Percentiles rank a stretch among this genome's conserved stretches.
Conservation (phyloP, 2,329 filamentous ascomycete genomes). For the Aurifilum marmelostoma region DNA sequence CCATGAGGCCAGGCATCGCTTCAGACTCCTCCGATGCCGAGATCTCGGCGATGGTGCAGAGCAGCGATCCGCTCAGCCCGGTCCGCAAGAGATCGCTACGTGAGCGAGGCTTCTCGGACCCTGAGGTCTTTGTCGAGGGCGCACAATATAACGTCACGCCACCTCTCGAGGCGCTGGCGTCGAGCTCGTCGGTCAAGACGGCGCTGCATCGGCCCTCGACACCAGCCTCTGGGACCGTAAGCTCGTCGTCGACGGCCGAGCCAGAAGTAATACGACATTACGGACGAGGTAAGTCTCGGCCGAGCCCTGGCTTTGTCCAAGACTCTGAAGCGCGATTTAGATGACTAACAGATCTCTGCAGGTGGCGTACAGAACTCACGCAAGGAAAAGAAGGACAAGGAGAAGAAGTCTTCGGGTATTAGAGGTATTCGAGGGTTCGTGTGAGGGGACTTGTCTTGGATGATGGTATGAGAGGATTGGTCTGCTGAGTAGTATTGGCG, state of each 20-base stretch:
- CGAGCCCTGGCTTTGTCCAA: constrained; percentile 7
- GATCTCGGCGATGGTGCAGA: constrained; percentile 38
- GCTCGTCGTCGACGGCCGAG: constrained; percentile 34
- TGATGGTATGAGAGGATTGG: not conserved
- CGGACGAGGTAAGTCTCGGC: constrained; percentile 47
- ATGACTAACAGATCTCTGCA: constrained; percentile 31
- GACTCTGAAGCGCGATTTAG: constrained; percentile 47
- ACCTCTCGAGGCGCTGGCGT: constrained; percentile 40
- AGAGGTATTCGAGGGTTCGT: constrained; percentile 45
- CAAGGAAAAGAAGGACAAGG: constrained; percentile 53
- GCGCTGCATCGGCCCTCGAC: constrained; percentile 42
- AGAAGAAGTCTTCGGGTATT: constrained; percentile 45
- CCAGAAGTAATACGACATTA: constrained; percentile 43
- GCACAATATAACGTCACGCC: constrained; percentile 49
- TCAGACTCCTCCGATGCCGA: constrained; percentile 41
- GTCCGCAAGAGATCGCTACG: constrained; percentile 42
- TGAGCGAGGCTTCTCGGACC: constrained; percentile 47
- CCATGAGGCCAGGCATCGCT: constrained; percentile 25
- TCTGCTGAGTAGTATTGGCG: too few relatives aligned
- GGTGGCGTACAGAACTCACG: constrained; percentile 54
- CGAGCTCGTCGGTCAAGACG: constrained; percentile 32
- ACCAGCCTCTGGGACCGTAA: constrained; percentile 37
- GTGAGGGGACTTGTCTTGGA: constrained; percentile 27
- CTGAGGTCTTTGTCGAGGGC: constrained; percentile 44
- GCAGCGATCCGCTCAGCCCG: constrained; percentile 40